A percentile compares a stretch with the other conserved stretches of the same genome.
Evolutionary conservation across 2,329 filamentous ascomycete genomes (phyloP).

Genomic region (Neocucurbitaria cava): DNA sequence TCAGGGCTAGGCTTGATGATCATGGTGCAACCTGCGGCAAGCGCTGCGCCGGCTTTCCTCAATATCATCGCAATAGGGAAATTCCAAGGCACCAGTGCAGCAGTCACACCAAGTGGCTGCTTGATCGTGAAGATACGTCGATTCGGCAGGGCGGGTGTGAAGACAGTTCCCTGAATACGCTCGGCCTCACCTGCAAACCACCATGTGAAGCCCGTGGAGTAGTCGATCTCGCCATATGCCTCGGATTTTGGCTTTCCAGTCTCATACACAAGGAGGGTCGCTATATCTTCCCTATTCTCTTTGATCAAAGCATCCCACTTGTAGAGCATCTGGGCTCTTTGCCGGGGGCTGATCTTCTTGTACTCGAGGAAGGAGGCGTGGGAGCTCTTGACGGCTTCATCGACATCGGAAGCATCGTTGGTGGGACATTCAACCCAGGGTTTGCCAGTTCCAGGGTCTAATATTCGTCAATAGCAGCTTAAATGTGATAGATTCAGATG

Average conservation of each 20-base stretch:
- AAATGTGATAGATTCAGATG: neutral
- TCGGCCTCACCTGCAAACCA: constrained; percentile 68
- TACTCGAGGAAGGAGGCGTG: constrained; percentile 68
- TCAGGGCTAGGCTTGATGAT: constrained; percentile 59
- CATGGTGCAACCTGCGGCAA: constrained; percentile 78
- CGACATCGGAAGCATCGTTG: constrained; percentile 65
- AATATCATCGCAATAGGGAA: constrained; percentile 73
- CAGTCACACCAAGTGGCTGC: constrained; percentile 73
- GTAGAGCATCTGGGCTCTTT: constrained; percentile 67
- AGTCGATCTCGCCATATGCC: constrained; percentile 61
- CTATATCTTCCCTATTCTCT: constrained; percentile 67
- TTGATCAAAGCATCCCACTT: constrained; percentile 71
- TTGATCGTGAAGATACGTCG: constrained; percentile 75
- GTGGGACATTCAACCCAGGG: constrained; percentile 57
- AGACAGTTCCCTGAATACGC: constrained; percentile 67
- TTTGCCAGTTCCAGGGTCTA: constrained; percentile 61
- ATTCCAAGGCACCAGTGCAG: constrained; percentile 76
- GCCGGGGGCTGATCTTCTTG: constrained; percentile 65
- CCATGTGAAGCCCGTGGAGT: constrained; percentile 62
- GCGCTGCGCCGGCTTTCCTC: constrained; percentile 70
- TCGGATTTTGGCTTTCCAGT: constrained; percentile 62
- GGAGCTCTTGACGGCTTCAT: constrained; percentile 65
- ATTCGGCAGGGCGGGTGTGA: constrained; percentile 65
- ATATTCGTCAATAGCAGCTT: constrained; percentile 12
- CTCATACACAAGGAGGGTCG: constrained; percentile 67